A percentile compares a stretch with the other conserved stretches of the same genome.
Conservation (phyloP, 73 alveolate genomes). For the Symbiodinium pilosum region DNA sequence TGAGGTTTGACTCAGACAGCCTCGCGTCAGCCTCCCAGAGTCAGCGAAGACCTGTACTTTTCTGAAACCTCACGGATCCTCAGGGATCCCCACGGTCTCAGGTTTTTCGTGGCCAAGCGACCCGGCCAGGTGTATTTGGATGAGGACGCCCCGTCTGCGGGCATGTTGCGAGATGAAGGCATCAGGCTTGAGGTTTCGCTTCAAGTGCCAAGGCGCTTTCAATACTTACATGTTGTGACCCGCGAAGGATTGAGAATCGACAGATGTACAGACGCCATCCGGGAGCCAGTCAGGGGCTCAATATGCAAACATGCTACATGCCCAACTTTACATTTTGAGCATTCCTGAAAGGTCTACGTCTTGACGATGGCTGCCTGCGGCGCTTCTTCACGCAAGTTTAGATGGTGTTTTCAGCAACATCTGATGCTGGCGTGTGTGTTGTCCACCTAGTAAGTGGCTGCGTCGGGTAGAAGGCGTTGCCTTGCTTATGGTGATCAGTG, state of each 20-base stretch:
- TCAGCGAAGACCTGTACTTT: too few relatives aligned
- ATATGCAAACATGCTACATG: background rate
- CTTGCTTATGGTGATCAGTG: too few relatives aligned
- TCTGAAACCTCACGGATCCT: too few relatives aligned
- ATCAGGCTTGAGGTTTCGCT: background rate
- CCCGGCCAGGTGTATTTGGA: slow-evolving; percentile 20
- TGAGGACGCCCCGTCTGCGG: background rate
- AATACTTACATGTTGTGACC: background rate
- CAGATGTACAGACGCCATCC: background rate
- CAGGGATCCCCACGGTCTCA: too few relatives aligned
- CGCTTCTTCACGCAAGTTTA: background rate
- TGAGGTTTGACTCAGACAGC: slow-evolving; percentile 20
- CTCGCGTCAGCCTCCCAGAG: slow-evolving; percentile 1
- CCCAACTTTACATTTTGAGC: background rate
- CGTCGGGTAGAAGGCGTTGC: too few relatives aligned
- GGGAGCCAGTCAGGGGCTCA: too few relatives aligned
- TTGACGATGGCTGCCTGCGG: background rate
- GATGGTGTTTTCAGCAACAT: background rate
- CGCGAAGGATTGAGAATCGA: slow-evolving; percentile 8
- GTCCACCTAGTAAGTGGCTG: background rate
- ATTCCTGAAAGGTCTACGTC: background rate
- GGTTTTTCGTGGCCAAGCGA: slow-evolving; percentile 20
- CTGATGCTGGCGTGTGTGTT: background rate
- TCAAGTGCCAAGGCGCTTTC: background rate
- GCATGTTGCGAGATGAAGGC: too few relatives aligned